phyloP scores from a whole-genome alignment of 495 filamentous ascomycete species.

The Talaromyces wortmannii region DNA sequence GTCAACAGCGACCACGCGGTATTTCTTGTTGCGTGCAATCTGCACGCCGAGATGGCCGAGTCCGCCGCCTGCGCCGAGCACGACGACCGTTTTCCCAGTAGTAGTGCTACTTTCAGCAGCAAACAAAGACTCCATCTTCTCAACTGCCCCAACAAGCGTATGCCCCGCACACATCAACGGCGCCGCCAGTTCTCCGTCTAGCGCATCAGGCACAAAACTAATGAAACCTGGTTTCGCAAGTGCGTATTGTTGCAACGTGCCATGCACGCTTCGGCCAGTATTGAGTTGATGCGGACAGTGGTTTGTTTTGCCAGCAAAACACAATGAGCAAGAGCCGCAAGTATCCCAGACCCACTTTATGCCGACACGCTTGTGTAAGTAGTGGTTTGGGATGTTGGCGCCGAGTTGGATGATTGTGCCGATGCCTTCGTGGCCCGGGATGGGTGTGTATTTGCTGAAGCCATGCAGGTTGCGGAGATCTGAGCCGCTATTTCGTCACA shows the following conservation, averaged over 20 bases:
- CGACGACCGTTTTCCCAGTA: conserved; percentile 18
- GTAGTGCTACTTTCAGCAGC: conserved; percentile 8
- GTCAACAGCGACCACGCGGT: conserved; percentile 27
- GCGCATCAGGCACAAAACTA: conserved; percentile 17
- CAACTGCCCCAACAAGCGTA: conserved; percentile 20
- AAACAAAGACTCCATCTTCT: conserved; percentile 12
- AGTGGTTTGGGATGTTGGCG: conserved; percentile 5
- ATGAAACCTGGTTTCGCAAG: conserved; percentile 21
- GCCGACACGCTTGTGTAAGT: conserved; percentile 23
- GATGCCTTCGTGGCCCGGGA: conserved; percentile 32
- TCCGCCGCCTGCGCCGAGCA: conserved; percentile 28
- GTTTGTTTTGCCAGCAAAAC: conserved; percentile 15
- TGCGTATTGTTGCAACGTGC: conserved; percentile 32
- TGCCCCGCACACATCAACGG: conserved; percentile 29
- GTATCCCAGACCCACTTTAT: conserved; percentile 33
- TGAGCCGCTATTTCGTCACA: not conserved
- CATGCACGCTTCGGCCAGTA: conserved; percentile 24
- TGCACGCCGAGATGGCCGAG: conserved; percentile 31
- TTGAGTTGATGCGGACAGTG: conserved; percentile 28
- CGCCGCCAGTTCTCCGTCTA: conserved; percentile 20
- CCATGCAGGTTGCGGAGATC: not conserved
- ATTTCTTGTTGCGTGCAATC: conserved; percentile 14
- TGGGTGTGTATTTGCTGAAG: not conserved
- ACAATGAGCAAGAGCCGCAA: conserved; percentile 30
- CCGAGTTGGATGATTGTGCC: conserved; percentile 22